phyloP scores from a whole-genome alignment of 2,329 filamentous ascomycete genomes.

The Aspergillus unguis region DNA sequence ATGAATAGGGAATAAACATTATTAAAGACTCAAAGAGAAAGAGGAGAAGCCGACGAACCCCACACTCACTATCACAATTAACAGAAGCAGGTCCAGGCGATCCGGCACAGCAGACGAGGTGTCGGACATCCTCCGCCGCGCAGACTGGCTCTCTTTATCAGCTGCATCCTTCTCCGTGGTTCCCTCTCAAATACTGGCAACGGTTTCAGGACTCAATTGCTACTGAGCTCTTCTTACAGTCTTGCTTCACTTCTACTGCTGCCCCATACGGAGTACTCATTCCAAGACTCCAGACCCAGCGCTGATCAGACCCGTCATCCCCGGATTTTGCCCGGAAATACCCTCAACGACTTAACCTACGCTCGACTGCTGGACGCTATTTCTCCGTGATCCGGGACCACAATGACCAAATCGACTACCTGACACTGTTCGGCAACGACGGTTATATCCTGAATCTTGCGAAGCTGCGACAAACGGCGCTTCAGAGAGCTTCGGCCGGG shows the following conservation, averaged over 20 bases:
- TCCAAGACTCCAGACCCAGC: background rate
- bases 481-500: no score
- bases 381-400: no score
- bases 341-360: background rate
- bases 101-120: conserved; percentile 5
- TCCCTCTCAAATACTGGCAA: no score
- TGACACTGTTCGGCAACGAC: no score
- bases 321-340: background rate
- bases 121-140: background rate
- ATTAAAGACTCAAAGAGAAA: background rate
- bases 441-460: no score
- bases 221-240: background rate
- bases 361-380: no score
- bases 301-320: conserved; percentile 2
- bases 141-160: background rate
- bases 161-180: background rate
- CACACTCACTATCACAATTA: background rate
- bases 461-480: no score
- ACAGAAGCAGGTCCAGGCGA: background rate
- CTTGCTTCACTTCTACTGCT: background rate
- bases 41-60: conserved; percentile 11
- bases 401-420: no score
- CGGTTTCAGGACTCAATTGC: no score
- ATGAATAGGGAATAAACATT: background rate
- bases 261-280: background rate